phyloP scores from a whole-genome alignment of 2,329 filamentous ascomycete species.

The Exophiala phaeomuriformis region DNA sequence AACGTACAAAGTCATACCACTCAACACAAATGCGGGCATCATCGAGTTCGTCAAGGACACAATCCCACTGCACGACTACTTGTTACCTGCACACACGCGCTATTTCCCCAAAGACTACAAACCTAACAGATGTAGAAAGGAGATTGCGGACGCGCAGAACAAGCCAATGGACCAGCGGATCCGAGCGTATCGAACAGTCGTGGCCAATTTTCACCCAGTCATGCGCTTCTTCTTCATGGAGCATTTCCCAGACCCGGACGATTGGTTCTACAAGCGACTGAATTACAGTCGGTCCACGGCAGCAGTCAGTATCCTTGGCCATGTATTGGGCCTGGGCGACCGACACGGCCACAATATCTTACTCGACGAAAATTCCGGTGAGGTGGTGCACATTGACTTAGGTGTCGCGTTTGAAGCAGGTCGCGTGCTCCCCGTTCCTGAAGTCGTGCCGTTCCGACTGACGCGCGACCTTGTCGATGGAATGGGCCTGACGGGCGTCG shows the following conservation, averaged over 20 bases:
- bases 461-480: constrained; percentile 93
- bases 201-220: constrained; percentile 78
- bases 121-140: constrained; percentile 65
- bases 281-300: constrained; percentile 92
- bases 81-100: constrained; percentile 80
- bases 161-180: constrained; percentile 65
- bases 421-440: constrained; percentile 86
- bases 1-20: constrained; percentile 92
- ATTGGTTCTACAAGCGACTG: constrained; percentile 84
- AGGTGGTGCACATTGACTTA: constrained; percentile 94
- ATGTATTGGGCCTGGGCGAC: constrained; percentile 87
- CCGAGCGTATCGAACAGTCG: constrained; percentile 67
- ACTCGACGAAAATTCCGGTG: constrained; percentile 78
- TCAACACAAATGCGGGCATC: constrained; percentile 76
- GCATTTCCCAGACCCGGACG: constrained; percentile 83
- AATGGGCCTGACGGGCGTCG: constrained; percentile 90
- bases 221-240: constrained; percentile 98
- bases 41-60: constrained; percentile 98
- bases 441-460: constrained; percentile 89
- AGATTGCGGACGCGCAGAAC: constrained; percentile 66
- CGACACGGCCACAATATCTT: constrained; percentile 96
- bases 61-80: constrained; percentile 80
- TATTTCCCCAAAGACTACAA: constrained; percentile 83
- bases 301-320: constrained; percentile 88
- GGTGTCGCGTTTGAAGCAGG: constrained; percentile 97